Base-by-base conservation (phyloP, 768 basidiomycete genomes). In the Neoboletus brunneissimus region DNA sequence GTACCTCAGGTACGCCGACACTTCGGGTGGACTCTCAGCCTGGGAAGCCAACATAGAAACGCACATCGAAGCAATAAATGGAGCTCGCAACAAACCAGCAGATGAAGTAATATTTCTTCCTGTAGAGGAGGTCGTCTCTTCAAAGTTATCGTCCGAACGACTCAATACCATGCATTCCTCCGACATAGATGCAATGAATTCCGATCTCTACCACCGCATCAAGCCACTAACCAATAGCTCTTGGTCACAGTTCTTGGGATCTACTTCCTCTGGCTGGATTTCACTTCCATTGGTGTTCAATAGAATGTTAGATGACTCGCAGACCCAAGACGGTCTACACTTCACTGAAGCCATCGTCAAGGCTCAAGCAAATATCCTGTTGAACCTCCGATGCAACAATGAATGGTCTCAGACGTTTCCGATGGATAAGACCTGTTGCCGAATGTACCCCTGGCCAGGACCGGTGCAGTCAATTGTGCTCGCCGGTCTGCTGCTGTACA, bases 131-230 rank as follows among this genome's bases (percentile, higher is more conserved):
- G 77, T 91, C 13, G 75, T 89, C n/a, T 61, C 80, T 37, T 79
- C 81, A 13, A 88, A 88, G 66, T 73, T 97, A 27, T 80, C 84
- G 0, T 69, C 75, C 3, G 83, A 85, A 29, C 81, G 91, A 52
- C 81, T 83, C 7, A 65, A 75, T 27, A 87, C 85, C 11, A 89
- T 97, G 77, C 82, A 82, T 54, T 77, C 83, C 25, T 81, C 87
- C 15, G 91, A 94, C 64, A 87, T 95, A 53, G 88, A 92, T 63
- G 89, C 88, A 40, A 94, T 97, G 92, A 96, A 97, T 70, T 86
- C 88, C 3, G 88, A 91, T 68, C 78, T 94, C 49, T 78, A 77
- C 57, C 88, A 91, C 66, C 83, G 89, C 51, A 80, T 91, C 22
- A 70, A 77, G 56, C 75, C 76, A 45, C 64, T 72, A 40, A 35